phyloP scores from a whole-genome alignment of 2,329 filamentous ascomycete genomes.

The Chaetomiaceae sp. region DNA sequence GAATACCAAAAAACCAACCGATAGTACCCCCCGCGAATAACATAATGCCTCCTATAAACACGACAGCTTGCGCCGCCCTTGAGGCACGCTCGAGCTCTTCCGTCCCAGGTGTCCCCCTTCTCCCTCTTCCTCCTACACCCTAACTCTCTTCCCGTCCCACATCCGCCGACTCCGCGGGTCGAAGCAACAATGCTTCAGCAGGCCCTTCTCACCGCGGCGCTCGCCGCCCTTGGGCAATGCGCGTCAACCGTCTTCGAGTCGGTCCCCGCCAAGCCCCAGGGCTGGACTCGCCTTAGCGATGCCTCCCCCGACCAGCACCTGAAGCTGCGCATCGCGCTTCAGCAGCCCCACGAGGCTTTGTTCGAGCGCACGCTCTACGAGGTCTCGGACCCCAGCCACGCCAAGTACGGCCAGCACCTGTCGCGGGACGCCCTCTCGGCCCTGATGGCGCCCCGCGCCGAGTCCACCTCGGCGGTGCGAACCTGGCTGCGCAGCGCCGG shows the following conservation, averaged over 20 bases:
- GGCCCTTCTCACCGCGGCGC: constrained; percentile 2
- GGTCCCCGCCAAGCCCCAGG: constrained; percentile 31
- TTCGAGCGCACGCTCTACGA: constrained; percentile 56
- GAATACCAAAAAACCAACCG: too few relatives aligned
- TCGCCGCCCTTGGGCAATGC: constrained; percentile 15
- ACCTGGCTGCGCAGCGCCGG: constrained; percentile 51
- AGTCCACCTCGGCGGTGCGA: constrained; percentile 45
- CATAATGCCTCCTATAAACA: neutral
- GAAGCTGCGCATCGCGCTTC: constrained; percentile 43
- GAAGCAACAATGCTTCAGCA: constrained; percentile 4
- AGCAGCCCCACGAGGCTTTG: constrained; percentile 36
- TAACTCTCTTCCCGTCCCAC: too few relatives aligned
- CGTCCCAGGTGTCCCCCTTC: too few relatives aligned
- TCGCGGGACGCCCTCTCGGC: constrained; percentile 52
- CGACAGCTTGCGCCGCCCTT: neutral
- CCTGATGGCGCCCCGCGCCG: constrained; percentile 45
- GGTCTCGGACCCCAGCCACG: constrained; percentile 54
- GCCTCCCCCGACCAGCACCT: constrained; percentile 36
- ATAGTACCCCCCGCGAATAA: too few relatives aligned
- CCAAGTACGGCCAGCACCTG: constrained; percentile 56
- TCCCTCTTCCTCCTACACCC: neutral
- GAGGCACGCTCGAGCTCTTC: too few relatives aligned
- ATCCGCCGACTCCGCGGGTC: neutral
- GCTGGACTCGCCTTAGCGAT: constrained; percentile 34
- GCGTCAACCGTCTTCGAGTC: constrained; percentile 19